Base-by-base conservation (phyloP, 305 asterid species). In the Rubia balearica region DNA sequence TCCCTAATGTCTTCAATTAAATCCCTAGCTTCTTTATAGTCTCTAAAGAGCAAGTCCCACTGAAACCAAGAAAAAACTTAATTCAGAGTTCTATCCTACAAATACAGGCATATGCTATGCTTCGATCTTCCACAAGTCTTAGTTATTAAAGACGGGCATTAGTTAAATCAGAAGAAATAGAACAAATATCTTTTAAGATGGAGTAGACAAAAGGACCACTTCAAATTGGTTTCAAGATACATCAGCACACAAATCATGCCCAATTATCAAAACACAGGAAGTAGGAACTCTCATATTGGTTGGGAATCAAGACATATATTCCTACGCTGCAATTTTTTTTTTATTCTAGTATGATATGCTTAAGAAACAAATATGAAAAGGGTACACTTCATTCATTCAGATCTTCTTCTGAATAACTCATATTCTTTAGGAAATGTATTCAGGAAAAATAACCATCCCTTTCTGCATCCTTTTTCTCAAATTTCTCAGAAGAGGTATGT, bases 31-130 rank as follows among this genome's bases (percentile, higher is more conserved):
- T 91, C 98, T 4, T 80, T 69, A 75, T 94, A 91, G 82, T 94
- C 99, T 82, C 72, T 91, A 77, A 85, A 81, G 73, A 94, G 97
- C 86, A 94, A 87, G 74, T 87, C 93, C 99, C 97, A 89, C 98
- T 92, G 83, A 77, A 75, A 36, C 51, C 64, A 61, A 51, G 27
- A 65, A 60, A 53, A 49, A 69, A 19, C 22, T 27, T 27, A 10
- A 67, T 10, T 46, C 48, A 48, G 53, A 38, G 55, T 30, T n/a
- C 56, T 0, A 19, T 27, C 53, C 21, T 6, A n/a, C 17, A 22
- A 16, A 24, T 24, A 27, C 27, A 49, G 43, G 17, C 65, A 66
- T 42, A 42, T 7, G 12, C n/a, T 48, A 48, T 4, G 19, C 56
- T 48, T 14, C 7, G 19, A 14, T 14, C 56, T 14, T 13, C 5